Base-by-base conservation (phyloP, 306 rosid species). In the Cicer arietinum region DNA sequence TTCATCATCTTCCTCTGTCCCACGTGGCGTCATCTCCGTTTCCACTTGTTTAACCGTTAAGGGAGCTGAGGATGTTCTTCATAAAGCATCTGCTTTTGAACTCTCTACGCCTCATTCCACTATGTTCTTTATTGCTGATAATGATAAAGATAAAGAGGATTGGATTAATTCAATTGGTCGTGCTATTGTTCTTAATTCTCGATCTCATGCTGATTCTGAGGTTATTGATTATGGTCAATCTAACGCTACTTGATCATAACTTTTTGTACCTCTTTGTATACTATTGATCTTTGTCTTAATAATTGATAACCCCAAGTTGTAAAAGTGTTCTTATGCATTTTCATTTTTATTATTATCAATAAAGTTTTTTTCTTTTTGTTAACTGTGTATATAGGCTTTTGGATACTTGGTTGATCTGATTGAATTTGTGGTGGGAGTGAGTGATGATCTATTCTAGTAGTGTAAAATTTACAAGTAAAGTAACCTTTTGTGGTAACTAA, bases 121-220 rank as follows among this genome's bases (percentile, higher is more conserved):
- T 35, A 83, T 88, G 87, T 85, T 81, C 83, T 88, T 88, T 81
- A 73, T 88, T 75, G 87, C 87, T 44, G 91, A 83, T 16, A 81
- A 84, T 10, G 89, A 87, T 82, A 85, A 84, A 68, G 91, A 87
- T 62, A 87, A 85, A 77, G 90, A 85, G 69, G 91, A 87, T 7
- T 87, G 91, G 94, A 89, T 87, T 81, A 89, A 87, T 76, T 87
- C 91, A 45, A 85, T 89, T 42, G 94, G 94, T 4, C 80, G 91
- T 54, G 86, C 88, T n/a, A 87, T 89, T 44, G 91, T 89, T 46
- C 91, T 87, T 81, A 86, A 80, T 65, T 89, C 91, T 13, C 64
- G 91, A 52, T 89, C 94, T 20, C 75, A 37, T 9, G 87, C 84
- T 60, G 81, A 88, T 17, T 87, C 90, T 48, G 94, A 89, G 79